A percentile compares a stretch with the other conserved stretches of the same genome.
phyloP scores from a whole-genome alignment of 2,329 filamentous ascomycete species.

The Ramularia endophylla region DNA sequence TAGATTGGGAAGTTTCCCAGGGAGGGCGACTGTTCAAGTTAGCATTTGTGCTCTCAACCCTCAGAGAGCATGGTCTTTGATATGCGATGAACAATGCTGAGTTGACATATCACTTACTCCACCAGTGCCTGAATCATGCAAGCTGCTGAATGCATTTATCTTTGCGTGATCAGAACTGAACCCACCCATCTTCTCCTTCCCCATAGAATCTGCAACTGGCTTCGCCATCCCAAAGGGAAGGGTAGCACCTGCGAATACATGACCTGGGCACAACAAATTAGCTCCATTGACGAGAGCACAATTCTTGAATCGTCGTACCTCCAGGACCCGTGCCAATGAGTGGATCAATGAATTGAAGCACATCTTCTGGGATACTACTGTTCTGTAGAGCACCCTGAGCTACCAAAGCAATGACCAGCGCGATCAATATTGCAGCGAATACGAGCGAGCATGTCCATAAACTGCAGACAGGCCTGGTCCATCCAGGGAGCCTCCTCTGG shows the following conservation, averaged over 20 bases:
- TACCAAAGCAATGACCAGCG: constrained; percentile 7
- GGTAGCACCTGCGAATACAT: constrained; percentile 40
- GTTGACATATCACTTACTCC: constrained; percentile 15
- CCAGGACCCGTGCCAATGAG: constrained; percentile 19
- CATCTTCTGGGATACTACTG: constrained; percentile 27
- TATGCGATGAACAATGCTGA: not conserved
- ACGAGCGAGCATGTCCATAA: constrained; percentile 11
- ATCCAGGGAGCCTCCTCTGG: too few relatives aligned
- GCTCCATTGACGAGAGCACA: not conserved
- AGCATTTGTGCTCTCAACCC: too few relatives aligned
- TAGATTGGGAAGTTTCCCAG: constrained; percentile 69
- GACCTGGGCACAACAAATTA: constrained; percentile 20
- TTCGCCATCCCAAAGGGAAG: constrained; percentile 41
- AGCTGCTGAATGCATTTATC: constrained; percentile 38
- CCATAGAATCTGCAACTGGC: constrained; percentile 29
- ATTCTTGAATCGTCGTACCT: not conserved
- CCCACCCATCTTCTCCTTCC: constrained; percentile 35
- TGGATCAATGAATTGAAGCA: constrained; percentile 17
- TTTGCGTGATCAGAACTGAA: constrained; percentile 44
- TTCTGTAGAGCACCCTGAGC: constrained; percentile 18
- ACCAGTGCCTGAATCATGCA: constrained; percentile 47
- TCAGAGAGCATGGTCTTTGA: constrained; percentile 3
- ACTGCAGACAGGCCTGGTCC: constrained; percentile 7
- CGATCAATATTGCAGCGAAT: constrained; percentile 7
- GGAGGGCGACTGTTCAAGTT: constrained; percentile 43